Conservation (phyloP, 345 rosid genomes). For the Euphorbia pulcherrima region DNA sequence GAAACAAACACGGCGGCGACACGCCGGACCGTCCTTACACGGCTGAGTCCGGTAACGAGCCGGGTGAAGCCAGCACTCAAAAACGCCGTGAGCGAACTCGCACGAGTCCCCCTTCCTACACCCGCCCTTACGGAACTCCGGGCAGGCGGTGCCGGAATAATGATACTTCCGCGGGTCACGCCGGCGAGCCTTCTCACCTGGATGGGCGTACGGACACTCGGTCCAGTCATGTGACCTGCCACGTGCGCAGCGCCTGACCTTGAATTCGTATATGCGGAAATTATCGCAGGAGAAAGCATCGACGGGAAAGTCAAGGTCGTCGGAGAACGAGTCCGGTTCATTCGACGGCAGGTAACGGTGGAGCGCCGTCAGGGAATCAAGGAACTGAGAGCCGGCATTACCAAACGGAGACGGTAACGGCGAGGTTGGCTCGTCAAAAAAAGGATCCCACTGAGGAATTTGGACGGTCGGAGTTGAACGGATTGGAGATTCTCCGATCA, state of each 20-base stretch:
- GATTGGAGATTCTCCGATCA: slow-evolving; percentile 42
- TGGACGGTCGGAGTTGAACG: slow-evolving; percentile 48
- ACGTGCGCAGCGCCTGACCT: slow-evolving; percentile 68
- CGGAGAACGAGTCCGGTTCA: slow-evolving; percentile 39
- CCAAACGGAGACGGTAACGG: slow-evolving; percentile 29
- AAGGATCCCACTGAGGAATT: slow-evolving; percentile 53
- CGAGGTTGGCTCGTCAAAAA: slow-evolving; percentile 34
- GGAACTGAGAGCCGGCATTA: slow-evolving; percentile 29
- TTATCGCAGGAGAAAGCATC: slow-evolving; percentile 31
- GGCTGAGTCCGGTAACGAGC: slow-evolving; percentile 77
- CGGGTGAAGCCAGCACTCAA: slow-evolving; percentile 93
- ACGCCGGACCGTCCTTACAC: slow-evolving; percentile 68
- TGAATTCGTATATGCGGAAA: slow-evolving; percentile 83
- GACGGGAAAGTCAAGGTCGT: slow-evolving; percentile 20
- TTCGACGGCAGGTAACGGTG: slow-evolving; percentile 69
- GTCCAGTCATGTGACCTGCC: slow-evolving; percentile 88
- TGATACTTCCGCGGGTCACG: slow-evolving; percentile 68
- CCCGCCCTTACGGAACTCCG: slow-evolving; percentile 56
- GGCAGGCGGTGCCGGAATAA: slow-evolving; percentile 70
- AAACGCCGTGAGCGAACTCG: slow-evolving; percentile 68
- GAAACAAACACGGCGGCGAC: slow-evolving; percentile 70
- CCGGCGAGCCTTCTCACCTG: slow-evolving; percentile 86
- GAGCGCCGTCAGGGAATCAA: slow-evolving; percentile 50
- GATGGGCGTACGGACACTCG: slow-evolving; percentile 85
- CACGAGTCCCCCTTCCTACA: slow-evolving; percentile 56